Evolutionary conservation across 2,329 filamentous ascomycete genomes (phyloP).

Genomic region (Penicillium sp.): DNA sequence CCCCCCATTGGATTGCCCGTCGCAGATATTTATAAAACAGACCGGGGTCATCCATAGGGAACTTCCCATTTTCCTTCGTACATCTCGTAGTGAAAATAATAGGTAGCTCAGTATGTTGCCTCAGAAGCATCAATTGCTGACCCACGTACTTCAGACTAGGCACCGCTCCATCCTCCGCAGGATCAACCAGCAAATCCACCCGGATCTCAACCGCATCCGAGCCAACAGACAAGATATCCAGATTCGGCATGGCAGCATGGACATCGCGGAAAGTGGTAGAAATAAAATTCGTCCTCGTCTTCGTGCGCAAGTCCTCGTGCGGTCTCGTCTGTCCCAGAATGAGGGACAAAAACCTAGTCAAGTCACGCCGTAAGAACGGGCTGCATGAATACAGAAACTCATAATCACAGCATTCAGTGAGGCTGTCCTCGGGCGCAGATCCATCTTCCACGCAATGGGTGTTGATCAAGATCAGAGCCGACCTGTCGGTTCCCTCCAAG

Average conservation of each 20-base stretch:
- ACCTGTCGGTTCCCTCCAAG: slow-evolving; percentile 55
- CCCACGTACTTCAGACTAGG: slow-evolving; percentile 80
- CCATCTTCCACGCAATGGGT: slow-evolving; percentile 69
- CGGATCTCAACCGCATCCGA: slow-evolving; percentile 81
- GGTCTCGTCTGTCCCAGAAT: slow-evolving; percentile 73
- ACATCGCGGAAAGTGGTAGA: slow-evolving; percentile 87
- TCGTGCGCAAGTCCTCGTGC: slow-evolving; percentile 66
- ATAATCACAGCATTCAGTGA: slow-evolving; percentile 71
- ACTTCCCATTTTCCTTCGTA: slow-evolving; percentile 74
- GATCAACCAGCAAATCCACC: slow-evolving; percentile 74
- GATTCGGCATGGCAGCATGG: slow-evolving; percentile 72
- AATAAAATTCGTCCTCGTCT: slow-evolving; percentile 75
- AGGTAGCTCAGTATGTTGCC: slow-evolving; percentile 80
- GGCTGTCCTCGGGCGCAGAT: slow-evolving; percentile 61
- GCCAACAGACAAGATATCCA: slow-evolving; percentile 82
- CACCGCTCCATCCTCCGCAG: slow-evolving; percentile 57
- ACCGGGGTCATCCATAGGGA: slow-evolving; percentile 73
- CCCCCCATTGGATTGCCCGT: slow-evolving; percentile 80
- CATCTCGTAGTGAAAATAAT: slow-evolving; percentile 86
- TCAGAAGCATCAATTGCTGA: slow-evolving; percentile 76
- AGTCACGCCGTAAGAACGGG: slow-evolving; percentile 67
- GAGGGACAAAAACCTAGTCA: slow-evolving; percentile 74
- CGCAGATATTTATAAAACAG: slow-evolving; percentile 76
- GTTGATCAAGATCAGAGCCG: slow-evolving; percentile 65
- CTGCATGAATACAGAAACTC: slow-evolving; percentile 77